A percentile compares a stretch with the other conserved stretches of the same genome.
Conservation (phyloP, 768 basidiomycete genomes). For the Tricholoma bakamatsutake region DNA sequence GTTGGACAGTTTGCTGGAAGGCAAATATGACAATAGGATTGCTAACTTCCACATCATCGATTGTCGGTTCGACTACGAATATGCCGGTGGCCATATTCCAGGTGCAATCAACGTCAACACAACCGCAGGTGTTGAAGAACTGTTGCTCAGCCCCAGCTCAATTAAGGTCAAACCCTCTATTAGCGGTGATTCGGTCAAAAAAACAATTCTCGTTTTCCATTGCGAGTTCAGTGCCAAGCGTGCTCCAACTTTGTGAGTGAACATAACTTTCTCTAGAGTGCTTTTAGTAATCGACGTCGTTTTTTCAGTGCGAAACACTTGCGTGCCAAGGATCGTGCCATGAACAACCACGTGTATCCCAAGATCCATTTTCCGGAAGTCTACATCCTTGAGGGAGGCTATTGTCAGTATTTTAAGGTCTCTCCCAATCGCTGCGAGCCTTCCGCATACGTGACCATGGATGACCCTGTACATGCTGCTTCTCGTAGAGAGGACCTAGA, state of each 20-base stretch:
- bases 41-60: constrained; percentile 79
- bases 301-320: constrained; percentile 80
- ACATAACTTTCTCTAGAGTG: not conserved
- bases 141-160: constrained; percentile 56
- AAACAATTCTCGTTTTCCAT: constrained; percentile 91
- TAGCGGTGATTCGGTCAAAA: constrained; percentile 68
- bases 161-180: constrained; percentile 59
- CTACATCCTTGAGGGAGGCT: constrained; percentile 95
- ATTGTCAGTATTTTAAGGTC: constrained; percentile 77
- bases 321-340: constrained; percentile 80
- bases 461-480: constrained; percentile 78
- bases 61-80: constrained; percentile 98
- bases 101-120: constrained; percentile 92
- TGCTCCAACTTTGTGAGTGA: constrained; percentile 87
- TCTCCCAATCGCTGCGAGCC: constrained; percentile 73
- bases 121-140: constrained; percentile 70
- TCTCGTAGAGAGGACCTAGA: constrained; percentile 84
- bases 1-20: constrained; percentile 76
- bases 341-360: constrained; percentile 88
- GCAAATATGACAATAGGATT: constrained; percentile 61
- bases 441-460: constrained; percentile 85
- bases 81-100: constrained; percentile 85
- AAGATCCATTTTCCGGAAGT: constrained; percentile 94
- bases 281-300: not conserved
- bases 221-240: constrained; percentile 97